Evolutionary conservation across 2,329 filamentous ascomycete species (phyloP).

Genomic region (Aspergillus ochraceoroseus): DNA sequence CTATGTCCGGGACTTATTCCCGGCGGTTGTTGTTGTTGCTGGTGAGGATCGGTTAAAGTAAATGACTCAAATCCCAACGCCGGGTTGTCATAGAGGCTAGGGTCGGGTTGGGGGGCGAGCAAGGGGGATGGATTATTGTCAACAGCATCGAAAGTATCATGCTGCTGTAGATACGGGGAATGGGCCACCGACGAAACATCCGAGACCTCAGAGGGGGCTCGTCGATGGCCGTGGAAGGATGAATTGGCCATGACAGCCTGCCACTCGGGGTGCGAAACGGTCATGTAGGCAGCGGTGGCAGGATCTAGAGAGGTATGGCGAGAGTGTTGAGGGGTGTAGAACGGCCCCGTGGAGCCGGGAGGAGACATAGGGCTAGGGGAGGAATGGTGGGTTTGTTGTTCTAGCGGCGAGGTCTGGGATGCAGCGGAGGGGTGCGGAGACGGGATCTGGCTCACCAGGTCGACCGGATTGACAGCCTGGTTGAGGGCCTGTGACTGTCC

Average conservation of each 20-base stretch:
- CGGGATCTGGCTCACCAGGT: slow-evolving; percentile 45
- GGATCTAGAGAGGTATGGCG: slow-evolving; percentile 59
- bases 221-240: slow-evolving; percentile 73
- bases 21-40: slow-evolving; percentile 41
- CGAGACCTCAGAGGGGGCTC: slow-evolving; percentile 84
- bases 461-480: slow-evolving; percentile 45
- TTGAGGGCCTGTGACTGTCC: slow-evolving; percentile 35
- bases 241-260: slow-evolving; percentile 50
- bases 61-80: slow-evolving; percentile 72
- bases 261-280: slow-evolving; percentile 54
- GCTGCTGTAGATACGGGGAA: slow-evolving; percentile 73
- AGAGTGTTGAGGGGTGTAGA: slow-evolving; percentile 53
- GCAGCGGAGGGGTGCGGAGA: slow-evolving; percentile 51
- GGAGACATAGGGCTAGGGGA: slow-evolving; percentile 53
- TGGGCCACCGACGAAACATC: slow-evolving; percentile 81
- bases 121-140: slow-evolving; percentile 73
- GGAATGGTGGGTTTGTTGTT: slow-evolving; percentile 48
- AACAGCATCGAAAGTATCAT: slow-evolving; percentile 72
- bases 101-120: slow-evolving; percentile 66
- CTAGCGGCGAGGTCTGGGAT: slow-evolving; percentile 54
- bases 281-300: slow-evolving; percentile 54
- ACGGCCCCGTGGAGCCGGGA: slow-evolving; percentile 50
- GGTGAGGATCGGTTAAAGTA: slow-evolving; percentile 64
- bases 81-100: slow-evolving; percentile 66
- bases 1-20: slow-evolving; percentile 62